phyloP scores from a whole-genome alignment of 2,329 filamentous ascomycete species.

The Colletotrichum lini region DNA sequence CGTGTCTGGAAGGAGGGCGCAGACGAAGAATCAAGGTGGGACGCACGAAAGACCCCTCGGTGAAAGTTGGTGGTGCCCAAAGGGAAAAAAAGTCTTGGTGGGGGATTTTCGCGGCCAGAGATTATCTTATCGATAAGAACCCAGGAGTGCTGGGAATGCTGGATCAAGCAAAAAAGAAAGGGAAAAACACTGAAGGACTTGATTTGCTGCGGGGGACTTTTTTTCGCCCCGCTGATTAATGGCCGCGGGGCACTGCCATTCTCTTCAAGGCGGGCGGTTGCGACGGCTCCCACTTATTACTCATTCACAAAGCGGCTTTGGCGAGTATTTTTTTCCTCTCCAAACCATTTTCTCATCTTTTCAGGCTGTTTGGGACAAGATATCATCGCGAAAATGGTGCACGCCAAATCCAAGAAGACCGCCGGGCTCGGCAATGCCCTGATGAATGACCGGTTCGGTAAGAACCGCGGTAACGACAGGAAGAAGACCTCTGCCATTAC shows the following conservation, averaged over 20 bases:
- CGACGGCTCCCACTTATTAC: slow-evolving; percentile 41
- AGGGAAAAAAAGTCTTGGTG: slow-evolving; percentile 31
- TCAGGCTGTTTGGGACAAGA: slow-evolving; percentile 1
- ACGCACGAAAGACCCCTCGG: slow-evolving; percentile 27
- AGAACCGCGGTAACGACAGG: slow-evolving; percentile 87
- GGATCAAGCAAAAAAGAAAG: not conserved
- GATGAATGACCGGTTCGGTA: slow-evolving; percentile 99
- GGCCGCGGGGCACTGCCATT: slow-evolving; percentile 45
- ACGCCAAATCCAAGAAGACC: slow-evolving; percentile 93
- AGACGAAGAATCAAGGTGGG: slow-evolving; percentile 14
- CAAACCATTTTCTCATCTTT: slow-evolving; percentile 16
- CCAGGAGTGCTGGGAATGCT: slow-evolving; percentile 2
- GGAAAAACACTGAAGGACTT: slow-evolving; percentile 24
- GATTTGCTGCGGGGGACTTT: slow-evolving; percentile 38
- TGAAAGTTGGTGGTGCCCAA: slow-evolving; percentile 11
- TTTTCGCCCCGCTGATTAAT: slow-evolving; percentile 47
- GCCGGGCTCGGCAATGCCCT: slow-evolving; percentile 96
- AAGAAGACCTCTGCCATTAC: slow-evolving; percentile 75
- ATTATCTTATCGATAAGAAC: slow-evolving; percentile 42
- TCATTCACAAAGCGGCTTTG: slow-evolving; percentile 35
- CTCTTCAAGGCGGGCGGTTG: slow-evolving; percentile 34
- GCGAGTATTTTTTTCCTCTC: slow-evolving; percentile 26
- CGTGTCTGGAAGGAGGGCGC: not conserved
- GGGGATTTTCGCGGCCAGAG: slow-evolving; percentile 27
- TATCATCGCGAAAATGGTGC: slow-evolving; percentile 62